Percentiles rank a stretch among this genome's conserved stretches.
Conservation (phyloP, 2,329 filamentous ascomycete genomes). For the Furcasterigmium furcatum region DNA sequence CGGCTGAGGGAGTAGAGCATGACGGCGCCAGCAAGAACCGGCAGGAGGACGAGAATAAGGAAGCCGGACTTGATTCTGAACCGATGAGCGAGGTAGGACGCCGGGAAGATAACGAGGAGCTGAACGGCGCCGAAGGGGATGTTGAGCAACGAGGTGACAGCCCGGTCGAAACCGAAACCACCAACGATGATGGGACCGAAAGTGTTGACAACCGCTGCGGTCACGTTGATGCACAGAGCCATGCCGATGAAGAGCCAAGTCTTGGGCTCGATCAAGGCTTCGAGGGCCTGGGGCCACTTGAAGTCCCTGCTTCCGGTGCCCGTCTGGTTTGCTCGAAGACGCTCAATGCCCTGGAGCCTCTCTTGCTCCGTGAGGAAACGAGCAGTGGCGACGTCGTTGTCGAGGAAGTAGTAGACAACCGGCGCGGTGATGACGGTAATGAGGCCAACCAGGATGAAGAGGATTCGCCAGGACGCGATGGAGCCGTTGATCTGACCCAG, state of each 20-base stretch:
- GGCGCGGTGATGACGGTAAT: conserved; percentile 57
- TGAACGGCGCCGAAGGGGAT: conserved; percentile 66
- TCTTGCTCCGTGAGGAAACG: conserved; percentile 63
- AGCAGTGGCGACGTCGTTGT: conserved; percentile 54
- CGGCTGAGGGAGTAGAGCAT: conserved; percentile 51
- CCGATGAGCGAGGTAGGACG: conserved; percentile 55
- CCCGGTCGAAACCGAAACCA: conserved; percentile 58
- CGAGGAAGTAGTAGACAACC: conserved; percentile 56
- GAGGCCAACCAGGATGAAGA: conserved; percentile 61
- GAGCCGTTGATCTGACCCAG: conserved; percentile 46
- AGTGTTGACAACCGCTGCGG: conserved; percentile 58
- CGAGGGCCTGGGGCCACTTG: conserved; percentile 62
- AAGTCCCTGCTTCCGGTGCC: conserved; percentile 70
- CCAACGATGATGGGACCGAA: conserved; percentile 63
- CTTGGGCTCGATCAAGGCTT: conserved; percentile 44
- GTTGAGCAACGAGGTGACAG: conserved; percentile 56
- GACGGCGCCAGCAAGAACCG: conserved; percentile 57
- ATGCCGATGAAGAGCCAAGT: conserved; percentile 59
- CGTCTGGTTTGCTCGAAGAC: conserved; percentile 71
- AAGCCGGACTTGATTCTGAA: conserved; percentile 54
- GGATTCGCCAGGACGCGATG: conserved; percentile 37
- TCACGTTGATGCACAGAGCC: conserved; percentile 61
- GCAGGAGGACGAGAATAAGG: conserved; percentile 50
- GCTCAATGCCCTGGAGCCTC: conserved; percentile 64
- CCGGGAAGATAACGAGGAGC: conserved; percentile 53